Base-by-base conservation (phyloP, 2,329 filamentous ascomycete genomes). In the Ascochyta fabae region DNA sequence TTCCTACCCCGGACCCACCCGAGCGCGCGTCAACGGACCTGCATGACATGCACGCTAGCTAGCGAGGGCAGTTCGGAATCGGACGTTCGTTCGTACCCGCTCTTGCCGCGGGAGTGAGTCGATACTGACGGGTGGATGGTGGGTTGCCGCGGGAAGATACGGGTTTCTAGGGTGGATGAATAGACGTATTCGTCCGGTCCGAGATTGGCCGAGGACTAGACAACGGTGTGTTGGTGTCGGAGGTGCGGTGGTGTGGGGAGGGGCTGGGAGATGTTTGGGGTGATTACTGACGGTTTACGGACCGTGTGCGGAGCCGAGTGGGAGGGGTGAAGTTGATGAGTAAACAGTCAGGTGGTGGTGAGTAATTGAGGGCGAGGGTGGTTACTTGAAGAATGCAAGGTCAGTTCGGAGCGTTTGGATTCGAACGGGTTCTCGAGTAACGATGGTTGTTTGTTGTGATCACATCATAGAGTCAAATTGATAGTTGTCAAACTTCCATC, bases 221-320 rank as follows among this genome's bases (percentile, higher is more conserved):
- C 19, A 43, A 34, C 12, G 42, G 19, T 29, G 39, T 27, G 26
- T 43, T 9, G 38, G 45, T 41, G 27, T 41, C 41, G 42, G 38
- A 46, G 40, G 3, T 15, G 22, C 27, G 16, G 41, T 38, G 19
- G 16, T 6, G 4, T 41, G 35, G 7, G 6, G 45, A 41, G 31
- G 46, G 52, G 42, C 29, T 10, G 29, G 29, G 29, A 31, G 2
- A 10, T 9, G 3, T 9, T 10, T 29, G 9, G 3, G 27, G 27
- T 9, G 27, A 26, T 9, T 29, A 3, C 8, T 7, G 9, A 29
- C 8, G 27, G 27, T 9, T 29, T 9, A 31, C 10, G 12, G 26
- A 15, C 36, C 31, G 10, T 16, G 15, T 43, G 53, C 26, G 47
- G 53, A 48, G 53, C 48, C 47, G 53, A 43, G 38, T n/a, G 24